Conservation (phyloP, 1,139 yeast genomes). For the Debaryomyces sp. region DNA sequence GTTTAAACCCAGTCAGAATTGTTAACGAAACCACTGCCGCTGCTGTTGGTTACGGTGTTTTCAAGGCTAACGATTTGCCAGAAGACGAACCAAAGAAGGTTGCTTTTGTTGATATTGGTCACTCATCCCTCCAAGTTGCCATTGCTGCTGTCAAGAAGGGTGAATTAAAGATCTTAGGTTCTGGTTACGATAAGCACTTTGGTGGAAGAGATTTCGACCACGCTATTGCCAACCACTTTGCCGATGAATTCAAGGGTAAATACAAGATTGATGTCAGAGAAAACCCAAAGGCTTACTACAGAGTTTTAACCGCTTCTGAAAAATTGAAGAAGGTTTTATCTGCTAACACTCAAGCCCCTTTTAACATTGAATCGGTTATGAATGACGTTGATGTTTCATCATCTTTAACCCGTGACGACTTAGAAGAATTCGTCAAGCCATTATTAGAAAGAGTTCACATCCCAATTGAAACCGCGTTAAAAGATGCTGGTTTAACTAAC, state of each 20-base stretch:
- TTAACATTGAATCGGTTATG: constrained; percentile 95
- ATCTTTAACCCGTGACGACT: constrained; percentile 85
- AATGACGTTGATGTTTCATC: constrained; percentile 95
- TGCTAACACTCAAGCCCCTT: constrained; percentile 94
- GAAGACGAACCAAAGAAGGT: constrained; percentile 89
- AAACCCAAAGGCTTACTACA: constrained; percentile 93
- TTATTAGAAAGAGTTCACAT: constrained; percentile 71
- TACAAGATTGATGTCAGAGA: constrained; percentile 90
- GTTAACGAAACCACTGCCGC: constrained; percentile 98
- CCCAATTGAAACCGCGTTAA: constrained; percentile 83
- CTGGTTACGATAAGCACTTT: constrained; percentile 92
- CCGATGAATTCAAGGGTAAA: constrained; percentile 85
- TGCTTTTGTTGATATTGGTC: constrained; percentile 96
- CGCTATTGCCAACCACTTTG: constrained; percentile 94
- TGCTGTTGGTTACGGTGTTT: constrained; percentile 98
- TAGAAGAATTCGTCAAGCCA: constrained; percentile 87
- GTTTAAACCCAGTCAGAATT: constrained; percentile 95
- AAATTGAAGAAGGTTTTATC: constrained; percentile 93
- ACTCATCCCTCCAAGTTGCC: constrained; percentile 90
- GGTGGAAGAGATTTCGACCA: constrained; percentile 98
- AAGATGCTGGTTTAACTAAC: constrained; percentile 70
- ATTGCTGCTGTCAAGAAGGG: constrained; percentile 94
- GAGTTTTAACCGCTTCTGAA: constrained; percentile 91
- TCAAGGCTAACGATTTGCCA: constrained; percentile 92
- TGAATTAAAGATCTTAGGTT: constrained; percentile 88